Conservation (phyloP, 2,329 filamentous ascomycete genomes). For the Cladosporium austrohemisphaericum region DNA sequence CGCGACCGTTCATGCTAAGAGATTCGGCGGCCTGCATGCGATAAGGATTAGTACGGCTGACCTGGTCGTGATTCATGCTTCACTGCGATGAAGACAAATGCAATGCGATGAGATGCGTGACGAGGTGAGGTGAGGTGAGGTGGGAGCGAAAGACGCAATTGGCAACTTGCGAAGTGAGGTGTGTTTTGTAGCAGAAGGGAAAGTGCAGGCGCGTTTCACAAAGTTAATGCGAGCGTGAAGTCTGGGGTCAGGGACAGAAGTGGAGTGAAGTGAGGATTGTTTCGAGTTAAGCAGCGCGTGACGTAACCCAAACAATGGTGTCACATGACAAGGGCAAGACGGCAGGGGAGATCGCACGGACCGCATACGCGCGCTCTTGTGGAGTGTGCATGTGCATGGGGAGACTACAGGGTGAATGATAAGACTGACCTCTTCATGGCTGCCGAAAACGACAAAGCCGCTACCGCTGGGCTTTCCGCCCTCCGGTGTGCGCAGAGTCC, state of each 20-base stretch:
- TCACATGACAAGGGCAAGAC: constrained; percentile 11
- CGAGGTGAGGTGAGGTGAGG: constrained; percentile 2
- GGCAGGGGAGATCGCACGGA: constrained; percentile 10
- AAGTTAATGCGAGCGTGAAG: constrained; percentile 11
- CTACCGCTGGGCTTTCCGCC: constrained; percentile 99
- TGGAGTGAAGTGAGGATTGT: constrained; percentile 12
- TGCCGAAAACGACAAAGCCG: constrained; percentile 97
- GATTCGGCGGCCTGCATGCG: constrained; percentile 81
- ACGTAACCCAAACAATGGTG: constrained; percentile 8
- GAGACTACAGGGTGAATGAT: constrained; percentile 5
- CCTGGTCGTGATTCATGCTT: background rate
- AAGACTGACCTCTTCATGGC: constrained; percentile 86
- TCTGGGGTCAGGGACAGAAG: constrained; percentile 8
- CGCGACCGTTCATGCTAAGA: constrained; percentile 97
- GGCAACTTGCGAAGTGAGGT: constrained; percentile 15
- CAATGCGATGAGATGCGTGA: constrained; percentile 15
- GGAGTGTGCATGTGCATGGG: constrained; percentile 12
- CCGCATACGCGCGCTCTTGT: constrained; percentile 9
- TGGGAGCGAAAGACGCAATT: background rate
- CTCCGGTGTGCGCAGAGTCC: constrained; percentile 95
- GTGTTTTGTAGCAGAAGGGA: constrained; percentile 10
- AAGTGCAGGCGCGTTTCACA: background rate
- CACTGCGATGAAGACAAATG: background rate
- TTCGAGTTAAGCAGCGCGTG: constrained; percentile 11
- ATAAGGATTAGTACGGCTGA: background rate